Percentiles rank a stretch among this genome's conserved stretches.
Conservation (phyloP, 257 asterid genomes). For the Solanum appendiculatum region DNA sequence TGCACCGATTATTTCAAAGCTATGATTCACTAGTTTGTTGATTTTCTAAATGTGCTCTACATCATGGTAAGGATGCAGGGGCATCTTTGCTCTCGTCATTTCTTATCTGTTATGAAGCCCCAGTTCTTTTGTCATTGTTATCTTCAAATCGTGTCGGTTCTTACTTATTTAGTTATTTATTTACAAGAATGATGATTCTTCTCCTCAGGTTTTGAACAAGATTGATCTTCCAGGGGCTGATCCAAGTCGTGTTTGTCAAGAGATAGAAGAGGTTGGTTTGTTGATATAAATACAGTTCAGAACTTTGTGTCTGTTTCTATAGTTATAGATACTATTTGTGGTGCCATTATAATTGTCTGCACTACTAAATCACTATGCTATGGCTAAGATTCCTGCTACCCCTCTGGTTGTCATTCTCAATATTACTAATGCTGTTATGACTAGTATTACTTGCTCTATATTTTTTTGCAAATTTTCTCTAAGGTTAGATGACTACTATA, state of each 20-base stretch:
- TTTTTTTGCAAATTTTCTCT: not conserved
- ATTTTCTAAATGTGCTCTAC: not conserved
- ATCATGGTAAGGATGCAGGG: not conserved
- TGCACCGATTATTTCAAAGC: not conserved
- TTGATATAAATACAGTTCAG: slow-evolving; percentile 2
- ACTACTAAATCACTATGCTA: not conserved
- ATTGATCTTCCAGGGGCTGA: slow-evolving; percentile 99
- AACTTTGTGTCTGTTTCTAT: not conserved
- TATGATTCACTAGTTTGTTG: not conserved
- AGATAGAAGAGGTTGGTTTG: slow-evolving; percentile 95
- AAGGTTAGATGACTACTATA: not conserved
- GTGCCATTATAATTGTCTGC: not conserved
- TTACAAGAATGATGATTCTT: not conserved
- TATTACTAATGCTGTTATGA: not conserved
- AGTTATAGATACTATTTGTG: not conserved
- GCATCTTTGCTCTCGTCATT: not conserved
- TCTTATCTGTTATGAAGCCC: not conserved
- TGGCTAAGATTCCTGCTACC: not conserved
- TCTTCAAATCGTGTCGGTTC: not conserved
- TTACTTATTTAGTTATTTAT: not conserved
- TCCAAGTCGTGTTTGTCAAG: slow-evolving; percentile 77
- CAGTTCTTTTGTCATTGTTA: not conserved
- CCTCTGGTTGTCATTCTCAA: not conserved
- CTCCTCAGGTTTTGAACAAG: slow-evolving; percentile 88
- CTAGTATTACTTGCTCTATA: not conserved